phyloP scores from a whole-genome alignment of 768 basidiomycete genomes.

The Podaxis sp. region DNA sequence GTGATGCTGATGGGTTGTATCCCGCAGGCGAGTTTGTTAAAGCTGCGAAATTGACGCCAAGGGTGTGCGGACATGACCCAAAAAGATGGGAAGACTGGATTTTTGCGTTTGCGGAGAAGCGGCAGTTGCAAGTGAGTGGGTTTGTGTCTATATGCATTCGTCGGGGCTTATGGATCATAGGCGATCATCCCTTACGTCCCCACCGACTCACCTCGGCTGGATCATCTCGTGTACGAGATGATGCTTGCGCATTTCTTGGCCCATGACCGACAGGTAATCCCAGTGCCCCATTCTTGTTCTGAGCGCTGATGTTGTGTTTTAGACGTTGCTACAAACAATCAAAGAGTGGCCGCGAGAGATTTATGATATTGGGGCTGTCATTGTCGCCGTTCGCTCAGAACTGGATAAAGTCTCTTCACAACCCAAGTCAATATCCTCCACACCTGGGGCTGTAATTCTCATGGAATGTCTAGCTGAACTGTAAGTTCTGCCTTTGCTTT shows the following conservation, averaged over 20 bases:
- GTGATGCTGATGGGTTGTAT: not conserved
- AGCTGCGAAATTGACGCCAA: conserved; percentile 81
- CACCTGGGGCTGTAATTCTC: conserved; percentile 57
- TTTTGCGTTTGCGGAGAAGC: conserved; percentile 81
- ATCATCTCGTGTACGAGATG: conserved; percentile 91
- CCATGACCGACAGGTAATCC: conserved; percentile 65
- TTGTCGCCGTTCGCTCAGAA: conserved; percentile 84
- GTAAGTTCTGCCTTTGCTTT: conserved; percentile 36
- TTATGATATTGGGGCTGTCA: conserved; percentile 84
- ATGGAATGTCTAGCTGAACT: conserved; percentile 95
- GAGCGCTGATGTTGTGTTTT: not conserved
- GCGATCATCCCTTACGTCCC: conserved; percentile 89
- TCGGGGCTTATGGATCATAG: conserved; percentile 32
- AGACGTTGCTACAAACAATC: conserved; percentile 79
- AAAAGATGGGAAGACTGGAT: conserved; percentile 97
- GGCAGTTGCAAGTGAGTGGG: conserved; percentile 67
- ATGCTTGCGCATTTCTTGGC: conserved; percentile 83
- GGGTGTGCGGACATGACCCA: conserved; percentile 77
- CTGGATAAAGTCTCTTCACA: conserved; percentile 62
- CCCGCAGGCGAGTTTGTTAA: conserved; percentile 55
- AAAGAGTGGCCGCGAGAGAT: conserved; percentile 89
- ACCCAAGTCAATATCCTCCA: conserved; percentile 39
- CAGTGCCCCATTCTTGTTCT: conserved; percentile 14
- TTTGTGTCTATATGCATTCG: not conserved
- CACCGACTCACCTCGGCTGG: conserved; percentile 75